phyloP scores from a whole-genome alignment of 2,329 filamentous ascomycete genomes.

The Aspergillus sergii region DNA sequence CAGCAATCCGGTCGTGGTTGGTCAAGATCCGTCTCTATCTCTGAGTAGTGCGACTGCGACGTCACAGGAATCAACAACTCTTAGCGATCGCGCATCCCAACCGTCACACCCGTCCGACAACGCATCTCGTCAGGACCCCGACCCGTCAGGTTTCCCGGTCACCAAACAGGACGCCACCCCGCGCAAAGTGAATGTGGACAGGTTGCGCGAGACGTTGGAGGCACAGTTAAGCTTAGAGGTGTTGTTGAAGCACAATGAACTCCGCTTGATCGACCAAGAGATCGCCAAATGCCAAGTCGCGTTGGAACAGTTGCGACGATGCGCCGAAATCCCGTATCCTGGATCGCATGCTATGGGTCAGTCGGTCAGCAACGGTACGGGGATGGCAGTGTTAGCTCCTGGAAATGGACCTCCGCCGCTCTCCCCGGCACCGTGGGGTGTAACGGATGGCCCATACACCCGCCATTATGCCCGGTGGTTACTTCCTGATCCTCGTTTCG shows the following conservation, averaged over 20 bases:
- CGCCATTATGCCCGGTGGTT: constrained; percentile 96
- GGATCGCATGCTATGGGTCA: constrained; percentile 60
- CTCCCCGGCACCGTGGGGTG: constrained; percentile 86
- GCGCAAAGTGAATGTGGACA: constrained; percentile 42
- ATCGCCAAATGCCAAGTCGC: constrained; percentile 93
- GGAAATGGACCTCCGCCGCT: constrained; percentile 68
- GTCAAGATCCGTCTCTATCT: constrained; percentile 14
- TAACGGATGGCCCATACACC: constrained; percentile 88
- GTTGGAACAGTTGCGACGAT: constrained; percentile 89
- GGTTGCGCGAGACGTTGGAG: constrained; percentile 72
- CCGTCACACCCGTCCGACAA: background rate
- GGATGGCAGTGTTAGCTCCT: constrained; percentile 66
- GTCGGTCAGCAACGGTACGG: constrained; percentile 73
- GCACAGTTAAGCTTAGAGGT: constrained; percentile 91
- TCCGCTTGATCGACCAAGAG: constrained; percentile 93
- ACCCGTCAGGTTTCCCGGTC: constrained; percentile 10
- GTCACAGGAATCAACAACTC: constrained; percentile 15
- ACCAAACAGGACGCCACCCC: constrained; percentile 23
- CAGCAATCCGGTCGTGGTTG: constrained; percentile 9
- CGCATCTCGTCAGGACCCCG: constrained; percentile 8
- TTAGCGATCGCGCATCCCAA: constrained; percentile 16
- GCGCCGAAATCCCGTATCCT: constrained; percentile 88
- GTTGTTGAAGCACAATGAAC: constrained; percentile 88
- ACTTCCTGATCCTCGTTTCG: constrained; percentile 83
- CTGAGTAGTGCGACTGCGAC: constrained; percentile 14